phyloP scores from a whole-genome alignment of 257 asterid species.

The Linderniella brevidens region DNA sequence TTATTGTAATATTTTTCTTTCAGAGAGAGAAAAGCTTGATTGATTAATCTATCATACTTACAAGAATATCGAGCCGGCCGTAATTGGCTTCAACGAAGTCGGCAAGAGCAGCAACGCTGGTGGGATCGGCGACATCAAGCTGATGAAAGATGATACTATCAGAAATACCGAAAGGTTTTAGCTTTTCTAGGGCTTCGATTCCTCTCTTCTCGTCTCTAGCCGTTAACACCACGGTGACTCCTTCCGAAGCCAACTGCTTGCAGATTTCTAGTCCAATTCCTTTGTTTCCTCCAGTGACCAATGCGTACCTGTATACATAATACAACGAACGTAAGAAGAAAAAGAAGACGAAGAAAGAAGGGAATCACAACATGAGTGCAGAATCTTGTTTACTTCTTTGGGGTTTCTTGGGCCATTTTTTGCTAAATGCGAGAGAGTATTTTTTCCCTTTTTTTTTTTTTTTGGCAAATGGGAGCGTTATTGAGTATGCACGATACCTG shows the following conservation, averaged over 20 bases:
- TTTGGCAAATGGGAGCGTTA: no score
- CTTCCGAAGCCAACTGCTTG: neutral
- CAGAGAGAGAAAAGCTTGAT: no score
- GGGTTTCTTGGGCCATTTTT: no score
- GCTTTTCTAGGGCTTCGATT: neutral
- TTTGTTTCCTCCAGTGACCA: conserved; percentile 2
- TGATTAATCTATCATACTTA: no score
- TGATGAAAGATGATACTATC: neutral
- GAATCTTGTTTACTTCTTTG: no score
- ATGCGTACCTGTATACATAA: neutral
- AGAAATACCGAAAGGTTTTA: neutral
- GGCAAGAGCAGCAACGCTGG: neutral
- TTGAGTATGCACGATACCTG: no score
- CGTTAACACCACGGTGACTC: neutral
- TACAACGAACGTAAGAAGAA: no score
- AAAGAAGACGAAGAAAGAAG: no score
- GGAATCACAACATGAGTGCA: no score
- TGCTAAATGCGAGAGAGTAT: no score
- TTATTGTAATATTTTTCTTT: no score
- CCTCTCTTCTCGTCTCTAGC: conserved; percentile 2
- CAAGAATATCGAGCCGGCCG: conserved; percentile 2
- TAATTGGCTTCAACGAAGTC: neutral
- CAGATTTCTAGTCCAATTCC: conserved; percentile 3
- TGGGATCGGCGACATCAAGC: neutral
- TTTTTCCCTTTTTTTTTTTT: no score